Evolutionary conservation across 371 early-diverging fungal genomes (phyloP), one percentile per base, ranked within the genome.

Genomic region (Mortierella sp.): DNA sequence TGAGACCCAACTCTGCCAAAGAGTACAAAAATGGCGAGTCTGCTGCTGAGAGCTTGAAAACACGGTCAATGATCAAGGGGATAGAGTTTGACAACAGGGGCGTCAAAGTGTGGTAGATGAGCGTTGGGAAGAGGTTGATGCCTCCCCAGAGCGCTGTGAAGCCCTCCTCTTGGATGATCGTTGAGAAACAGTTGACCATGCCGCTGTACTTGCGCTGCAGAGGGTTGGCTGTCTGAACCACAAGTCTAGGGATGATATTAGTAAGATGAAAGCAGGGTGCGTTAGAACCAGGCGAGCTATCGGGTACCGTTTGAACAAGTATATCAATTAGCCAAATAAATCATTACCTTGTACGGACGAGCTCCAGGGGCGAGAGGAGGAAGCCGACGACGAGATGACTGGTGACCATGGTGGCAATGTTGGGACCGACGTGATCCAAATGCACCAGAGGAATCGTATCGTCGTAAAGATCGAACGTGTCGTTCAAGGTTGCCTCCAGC

Each of bases 141-240:
- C 92, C 92, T 13, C 93, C 89, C 87, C 96, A 97, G 47, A 98
- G 76, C 54, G 91, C 77, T 7, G 94, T 45, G 0, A 96, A 96
- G 63, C 97, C 98, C 83, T 98, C 99, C 75, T 95, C 95, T 13
- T 88, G 79, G 34, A 94, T 87, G 65, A 98, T 94, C 10, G 95
- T 94, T 3, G 89, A 77, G 44, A 97, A 89, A 48, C 94, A 94
- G 86, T 97, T 93, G 55, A 92, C 34, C 28, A 93, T 88, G 9
- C 96, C 96, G 44, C 91, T 88, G 90, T 98, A 98, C 84, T 96
- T 96, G 54, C 92, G 89, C 72, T 94, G 91, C 34, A 89, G 58
- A 4, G 95, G 95, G 31, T 92, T 92, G 7, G 94, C 88, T 1
- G 96, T 94, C 84, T 96, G 97, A 0, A 96, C 94, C 19, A 95